These are phyloP conservation scores for Thalassia testudinum DNA, from an alignment of 116 monocot species.

Conservation along the genomic window DNA sequence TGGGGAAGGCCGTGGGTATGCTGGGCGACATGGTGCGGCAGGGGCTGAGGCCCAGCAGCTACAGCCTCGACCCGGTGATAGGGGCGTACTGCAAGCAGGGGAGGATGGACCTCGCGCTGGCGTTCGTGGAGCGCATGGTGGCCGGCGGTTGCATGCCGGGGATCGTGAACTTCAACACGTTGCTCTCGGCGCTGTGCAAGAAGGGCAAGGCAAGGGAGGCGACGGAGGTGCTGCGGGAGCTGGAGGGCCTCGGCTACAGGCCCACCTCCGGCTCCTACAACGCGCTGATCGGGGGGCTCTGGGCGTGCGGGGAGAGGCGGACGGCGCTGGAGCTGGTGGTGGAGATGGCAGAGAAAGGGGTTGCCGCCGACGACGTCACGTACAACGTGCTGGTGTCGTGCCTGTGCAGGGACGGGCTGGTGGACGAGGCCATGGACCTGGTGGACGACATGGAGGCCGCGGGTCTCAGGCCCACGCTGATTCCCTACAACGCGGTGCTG, in stretches of 20 bases:
- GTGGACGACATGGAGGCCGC: slow-evolving; percentile 32
- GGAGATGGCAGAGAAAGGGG: slow-evolving; percentile 39
- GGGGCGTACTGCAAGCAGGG: slow-evolving; percentile 46
- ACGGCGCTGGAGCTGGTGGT: slow-evolving; percentile 37
- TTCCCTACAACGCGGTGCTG: slow-evolving; percentile 44
- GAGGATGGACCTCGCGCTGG: slow-evolving; percentile 44
- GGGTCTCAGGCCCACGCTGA: slow-evolving; percentile 22
- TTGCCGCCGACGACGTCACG: slow-evolving; percentile 47
- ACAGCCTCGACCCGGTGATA: slow-evolving; percentile 51
- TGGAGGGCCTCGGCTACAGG: slow-evolving; percentile 25
- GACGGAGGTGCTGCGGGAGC: slow-evolving; percentile 24
- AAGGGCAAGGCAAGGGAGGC: slow-evolving; percentile 34
- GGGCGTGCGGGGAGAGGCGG: slow-evolving; percentile 27
- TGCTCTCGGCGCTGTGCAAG: slow-evolving; percentile 59
- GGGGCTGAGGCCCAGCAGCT: slow-evolving; percentile 40
- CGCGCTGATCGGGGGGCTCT: slow-evolving; percentile 39
- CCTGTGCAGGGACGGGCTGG: slow-evolving; percentile 66
- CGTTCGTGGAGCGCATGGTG: slow-evolving; percentile 48
- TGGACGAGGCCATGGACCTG: slow-evolving; percentile 30
- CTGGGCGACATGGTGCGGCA: slow-evolving; percentile 30
- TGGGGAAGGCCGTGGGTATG: slow-evolving; percentile 31
- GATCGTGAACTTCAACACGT: slow-evolving; percentile 59
- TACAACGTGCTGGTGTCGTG: slow-evolving; percentile 55
- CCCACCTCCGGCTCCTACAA: slow-evolving; percentile 53
- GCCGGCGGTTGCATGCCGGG: slow-evolving; percentile 38